Evolutionary conservation across 192 early-diverging fungal species (phyloP), one percentile per base, ranked within the genome.

Genomic region (Coemansia sp.): DNA sequence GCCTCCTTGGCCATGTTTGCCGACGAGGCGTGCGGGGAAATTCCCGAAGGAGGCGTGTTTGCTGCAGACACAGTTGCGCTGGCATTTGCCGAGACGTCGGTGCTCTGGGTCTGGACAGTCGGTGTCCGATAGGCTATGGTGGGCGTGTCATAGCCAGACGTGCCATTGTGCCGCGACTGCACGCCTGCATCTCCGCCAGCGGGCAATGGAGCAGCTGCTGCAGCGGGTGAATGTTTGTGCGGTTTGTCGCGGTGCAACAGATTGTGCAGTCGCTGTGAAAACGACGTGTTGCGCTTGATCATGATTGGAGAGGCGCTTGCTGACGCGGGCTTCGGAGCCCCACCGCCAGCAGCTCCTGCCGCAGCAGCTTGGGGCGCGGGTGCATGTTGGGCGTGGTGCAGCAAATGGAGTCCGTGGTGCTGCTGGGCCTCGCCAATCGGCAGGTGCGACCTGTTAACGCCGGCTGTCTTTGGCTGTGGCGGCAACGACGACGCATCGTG

Each of bases 281-380:
- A 75, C 29, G 73, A 75, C 2, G 78, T 81, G 45, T 60, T 81
- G 62, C 78, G 78, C 68, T 79, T 79, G 64, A 79, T 79, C 50
- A 69, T 55, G 43, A 72, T 73, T 24, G 76, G 76, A 47, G 72
- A 41, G 37, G 52, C 14, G 43, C 52, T 24, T 22, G 52, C 54
- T 56, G 54, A 29, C 24, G 66, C 52, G 2, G 62, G 51, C 62
- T 35, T 21, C 37, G 39, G 51, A 29, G 38, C 14, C 4, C 59
- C 45, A 43, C 39, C 39, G 43, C 48, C 27, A 8, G 22, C 29
- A 48, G 22, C 24, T 51, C 62, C 15, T 32, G n/a, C 55, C 27
- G 21, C 52, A 27, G 52, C 22, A 19, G 25, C 22, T 12, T 54
- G 52, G 12, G 11, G 52, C 52, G 22, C 2, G 22, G 23, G 21